Evolutionary conservation across 1,139 yeast genomes (phyloP).

Genomic region (Groenewaldozyma sp.): DNA sequence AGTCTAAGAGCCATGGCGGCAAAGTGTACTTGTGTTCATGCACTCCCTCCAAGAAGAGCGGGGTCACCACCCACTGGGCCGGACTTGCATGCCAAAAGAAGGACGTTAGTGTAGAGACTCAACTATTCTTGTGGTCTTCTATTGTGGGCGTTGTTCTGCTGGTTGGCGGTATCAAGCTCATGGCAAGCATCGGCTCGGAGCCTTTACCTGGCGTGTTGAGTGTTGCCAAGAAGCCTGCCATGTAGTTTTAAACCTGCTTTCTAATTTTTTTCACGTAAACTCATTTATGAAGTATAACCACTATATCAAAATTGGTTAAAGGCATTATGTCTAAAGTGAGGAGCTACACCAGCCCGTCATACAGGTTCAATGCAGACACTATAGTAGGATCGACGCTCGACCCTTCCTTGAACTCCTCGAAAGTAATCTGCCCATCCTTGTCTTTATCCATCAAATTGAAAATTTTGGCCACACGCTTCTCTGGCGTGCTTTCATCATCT

Average conservation of each 20-base stretch:
- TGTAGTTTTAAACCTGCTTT: not conserved
- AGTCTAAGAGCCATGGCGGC: conserved; percentile 26
- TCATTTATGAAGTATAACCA: too few relatives aligned
- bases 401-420: conserved; percentile 78
- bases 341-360: conserved; percentile 34
- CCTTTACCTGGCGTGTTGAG: conserved; percentile 62
- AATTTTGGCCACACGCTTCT: conserved; percentile 71
- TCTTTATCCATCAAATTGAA: conserved; percentile 67
- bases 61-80: conserved; percentile 53
- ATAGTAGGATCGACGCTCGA: conserved; percentile 78
- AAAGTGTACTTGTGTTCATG: conserved; percentile 55
- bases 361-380: conserved; percentile 65
- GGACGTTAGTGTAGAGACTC: conserved; percentile 56
- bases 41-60: conserved; percentile 37
- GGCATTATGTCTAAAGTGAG: too few relatives aligned
- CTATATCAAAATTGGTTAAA: too few relatives aligned
- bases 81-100: conserved; percentile 59
- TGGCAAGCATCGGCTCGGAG: conserved; percentile 46
- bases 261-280: too few relatives aligned
- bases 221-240: conserved; percentile 39
- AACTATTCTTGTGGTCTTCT: conserved; percentile 59
- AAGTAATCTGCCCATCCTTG: conserved; percentile 54
- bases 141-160: conserved; percentile 39
- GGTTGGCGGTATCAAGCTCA: conserved; percentile 46
- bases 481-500: conserved; percentile 92